Evolutionary conservation across 306 rosid genomes (phyloP).

Genomic region (Vigna nakashimae): DNA sequence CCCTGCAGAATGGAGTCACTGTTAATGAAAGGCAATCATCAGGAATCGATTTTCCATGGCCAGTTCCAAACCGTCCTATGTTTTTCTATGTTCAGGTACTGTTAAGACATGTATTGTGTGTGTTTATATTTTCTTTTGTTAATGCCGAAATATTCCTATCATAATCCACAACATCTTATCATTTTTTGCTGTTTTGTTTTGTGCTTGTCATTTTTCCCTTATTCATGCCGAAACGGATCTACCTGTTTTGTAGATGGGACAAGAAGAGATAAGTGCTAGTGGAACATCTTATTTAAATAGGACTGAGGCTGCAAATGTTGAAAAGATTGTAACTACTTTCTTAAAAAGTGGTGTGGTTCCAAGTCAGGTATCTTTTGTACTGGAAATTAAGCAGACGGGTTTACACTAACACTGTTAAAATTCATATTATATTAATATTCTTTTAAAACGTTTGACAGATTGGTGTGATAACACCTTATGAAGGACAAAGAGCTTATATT

Average conservation of each 20-base stretch:
- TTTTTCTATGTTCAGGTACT: constrained; percentile 97
- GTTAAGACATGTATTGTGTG: constrained; percentile 3
- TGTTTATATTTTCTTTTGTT: constrained; percentile 27
- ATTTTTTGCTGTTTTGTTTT: neutral
- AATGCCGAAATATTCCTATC: neutral
- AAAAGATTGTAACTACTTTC: constrained; percentile 98
- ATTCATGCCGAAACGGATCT: neutral
- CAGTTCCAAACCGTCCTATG: constrained; percentile 99
- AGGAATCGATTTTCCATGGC: constrained; percentile 99
- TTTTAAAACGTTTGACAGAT: constrained; percentile 57
- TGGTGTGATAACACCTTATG: constrained; percentile 98
- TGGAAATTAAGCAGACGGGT: constrained; percentile 4
- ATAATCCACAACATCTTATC: neutral
- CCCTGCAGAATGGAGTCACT: constrained; percentile 97
- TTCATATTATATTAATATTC: constrained; percentile 21
- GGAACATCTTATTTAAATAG: constrained; percentile 97
- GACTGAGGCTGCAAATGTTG: constrained; percentile 99
- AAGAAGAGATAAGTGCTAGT: constrained; percentile 99
- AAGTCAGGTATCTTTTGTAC: constrained; percentile 69
- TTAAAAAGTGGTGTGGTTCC: constrained; percentile 97
- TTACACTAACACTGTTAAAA: constrained; percentile 4
- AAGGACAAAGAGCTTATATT: constrained; percentile 98
- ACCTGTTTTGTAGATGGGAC: constrained; percentile 86
- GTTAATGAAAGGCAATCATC: constrained; percentile 93
- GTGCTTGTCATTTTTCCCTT: constrained; percentile 1